These are phyloP conservation scores for Trametes punicea DNA, from an alignment of 768 basidiomycete species.

Conservation along the genomic window DNA sequence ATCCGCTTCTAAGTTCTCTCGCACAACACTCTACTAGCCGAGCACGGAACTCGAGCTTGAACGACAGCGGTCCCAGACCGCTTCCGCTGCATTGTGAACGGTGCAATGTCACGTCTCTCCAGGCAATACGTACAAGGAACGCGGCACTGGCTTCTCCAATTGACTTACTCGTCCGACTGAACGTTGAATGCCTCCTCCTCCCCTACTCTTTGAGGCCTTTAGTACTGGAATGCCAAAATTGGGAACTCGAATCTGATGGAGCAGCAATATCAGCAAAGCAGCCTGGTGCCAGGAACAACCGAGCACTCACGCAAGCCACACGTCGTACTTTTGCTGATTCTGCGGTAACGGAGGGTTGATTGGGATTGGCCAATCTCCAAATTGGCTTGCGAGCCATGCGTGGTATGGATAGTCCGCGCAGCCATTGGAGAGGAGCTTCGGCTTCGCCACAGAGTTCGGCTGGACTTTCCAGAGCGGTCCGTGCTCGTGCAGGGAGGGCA, in stretches of 20 bases:
- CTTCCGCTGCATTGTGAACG: no score
- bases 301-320: not conserved
- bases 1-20: no score
- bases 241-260: not conserved
- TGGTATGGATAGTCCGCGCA: not conserved
- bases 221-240: not conserved
- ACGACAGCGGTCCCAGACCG: no score
- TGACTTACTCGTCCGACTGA: no score
- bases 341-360: not conserved
- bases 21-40: no score
- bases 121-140: no score
- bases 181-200: no score
- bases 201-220: no score
- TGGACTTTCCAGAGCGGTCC: not conserved
- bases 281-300: not conserved
- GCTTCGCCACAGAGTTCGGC: not conserved
- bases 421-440: not conserved
- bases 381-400: not conserved
- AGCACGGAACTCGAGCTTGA: no score
- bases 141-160: no score
- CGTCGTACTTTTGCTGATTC: not conserved
- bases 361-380: not conserved
- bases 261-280: not conserved
- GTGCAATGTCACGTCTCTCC: no score
- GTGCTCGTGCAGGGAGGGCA: not conserved